Conservation (phyloP, 108 stramenopile species). For the Fistulifera solaris region DNA sequence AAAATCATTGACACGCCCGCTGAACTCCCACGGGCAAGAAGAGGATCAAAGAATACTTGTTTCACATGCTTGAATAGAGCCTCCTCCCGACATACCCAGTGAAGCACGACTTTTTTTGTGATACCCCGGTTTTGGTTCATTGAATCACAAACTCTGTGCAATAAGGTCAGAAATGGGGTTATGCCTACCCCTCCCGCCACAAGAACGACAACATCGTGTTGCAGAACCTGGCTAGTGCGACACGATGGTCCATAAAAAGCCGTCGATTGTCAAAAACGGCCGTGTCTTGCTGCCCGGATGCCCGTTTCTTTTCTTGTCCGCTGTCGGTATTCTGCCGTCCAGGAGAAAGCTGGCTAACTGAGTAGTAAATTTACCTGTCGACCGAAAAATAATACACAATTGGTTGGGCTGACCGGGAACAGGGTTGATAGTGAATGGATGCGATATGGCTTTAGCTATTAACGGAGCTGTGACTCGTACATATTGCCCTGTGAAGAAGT, state of each 20-base stretch:
- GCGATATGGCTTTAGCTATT: conserved; percentile 19
- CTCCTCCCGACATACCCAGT: conserved; percentile 60
- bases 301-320: conserved; percentile 7
- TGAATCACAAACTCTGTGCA: conserved; percentile 5
- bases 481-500: conserved; percentile 5
- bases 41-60: not conserved
- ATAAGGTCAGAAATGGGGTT: conserved; percentile 38
- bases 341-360: conserved; percentile 2
- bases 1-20: not conserved
- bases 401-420: conserved; percentile 15
- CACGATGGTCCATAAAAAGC: conserved; percentile 25
- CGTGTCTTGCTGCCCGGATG: not conserved
- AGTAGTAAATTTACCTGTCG: conserved; percentile 28
- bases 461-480: conserved; percentile 14
- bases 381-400: conserved; percentile 37
- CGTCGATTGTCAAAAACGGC: conserved; percentile 28
- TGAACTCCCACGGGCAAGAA: not conserved
- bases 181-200: conserved; percentile 59
- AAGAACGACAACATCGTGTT: conserved; percentile 33
- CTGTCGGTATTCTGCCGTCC: not conserved
- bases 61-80: conserved; percentile 26
- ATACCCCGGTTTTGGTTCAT: not conserved
- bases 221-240: conserved; percentile 20
- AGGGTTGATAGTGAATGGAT: conserved; percentile 39
- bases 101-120: conserved; percentile 22